Conservation (phyloP, 495 filamentous ascomycete genomes). For the Neurospora sp. region DNA sequence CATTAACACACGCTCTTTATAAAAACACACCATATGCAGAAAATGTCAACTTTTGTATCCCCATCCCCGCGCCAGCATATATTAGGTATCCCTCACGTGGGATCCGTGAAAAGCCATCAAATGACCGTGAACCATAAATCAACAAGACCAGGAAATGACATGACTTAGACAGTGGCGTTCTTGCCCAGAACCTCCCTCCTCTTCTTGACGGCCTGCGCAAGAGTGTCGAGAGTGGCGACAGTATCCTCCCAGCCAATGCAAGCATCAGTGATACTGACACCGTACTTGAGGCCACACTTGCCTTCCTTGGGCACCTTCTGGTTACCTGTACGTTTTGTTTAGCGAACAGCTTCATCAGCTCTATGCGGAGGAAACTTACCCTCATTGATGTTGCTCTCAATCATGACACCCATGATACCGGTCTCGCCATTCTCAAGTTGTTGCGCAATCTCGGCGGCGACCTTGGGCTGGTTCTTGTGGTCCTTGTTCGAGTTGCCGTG, state of each 20-base stretch:
- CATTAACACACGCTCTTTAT: not conserved
- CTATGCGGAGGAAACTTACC: conserved; percentile 35
- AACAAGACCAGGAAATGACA: not conserved
- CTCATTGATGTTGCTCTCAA: conserved; percentile 94
- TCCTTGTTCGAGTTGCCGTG: conserved; percentile 95
- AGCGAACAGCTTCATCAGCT: conserved; percentile 2
- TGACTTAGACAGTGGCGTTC: conserved; percentile 7
- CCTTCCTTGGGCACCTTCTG: conserved; percentile 92
- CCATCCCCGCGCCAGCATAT: not conserved
- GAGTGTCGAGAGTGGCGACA: conserved; percentile 61
- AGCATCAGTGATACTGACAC: conserved; percentile 95
- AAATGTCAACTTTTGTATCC: not conserved
- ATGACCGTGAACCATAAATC: not conserved
- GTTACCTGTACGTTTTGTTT: conserved; percentile 43
- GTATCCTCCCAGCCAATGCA: conserved; percentile 95
- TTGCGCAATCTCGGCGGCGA: conserved; percentile 68
- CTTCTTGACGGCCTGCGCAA: conserved; percentile 73
- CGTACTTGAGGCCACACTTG: conserved; percentile 81
- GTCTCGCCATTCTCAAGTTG: conserved; percentile 79
- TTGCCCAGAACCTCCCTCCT: conserved; percentile 39
- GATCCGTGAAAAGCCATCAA: not conserved
- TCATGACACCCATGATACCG: conserved; percentile 96
- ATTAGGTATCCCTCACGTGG: not conserved
- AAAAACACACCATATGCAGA: not conserved
- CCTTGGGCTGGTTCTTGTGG: conserved; percentile 95